These are phyloP conservation scores for Carallia brachiata DNA, from an alignment of 345 rosid genomes.

Conservation along the genomic window DNA sequence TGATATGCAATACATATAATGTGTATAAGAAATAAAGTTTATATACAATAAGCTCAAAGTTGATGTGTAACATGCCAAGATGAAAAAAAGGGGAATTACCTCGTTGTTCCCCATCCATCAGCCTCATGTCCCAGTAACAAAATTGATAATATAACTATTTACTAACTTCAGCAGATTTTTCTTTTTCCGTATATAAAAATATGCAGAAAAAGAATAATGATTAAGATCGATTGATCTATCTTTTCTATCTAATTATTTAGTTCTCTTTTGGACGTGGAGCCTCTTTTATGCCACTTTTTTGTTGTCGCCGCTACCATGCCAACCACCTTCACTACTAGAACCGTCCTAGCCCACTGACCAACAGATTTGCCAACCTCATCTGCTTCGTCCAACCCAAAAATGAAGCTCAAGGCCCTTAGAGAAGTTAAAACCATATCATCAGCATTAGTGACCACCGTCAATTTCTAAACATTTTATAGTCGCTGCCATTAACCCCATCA, in stretches of 20 bases:
- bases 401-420: slow-evolving; percentile 79
- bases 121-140: too few relatives aligned
- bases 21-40: too few relatives aligned
- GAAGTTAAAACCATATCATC: slow-evolving; percentile 85
- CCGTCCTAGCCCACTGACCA: slow-evolving; percentile 35
- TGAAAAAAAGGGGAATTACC: too few relatives aligned
- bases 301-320: slow-evolving; percentile 39
- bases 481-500: not conserved
- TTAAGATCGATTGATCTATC: not conserved
- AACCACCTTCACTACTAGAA: slow-evolving; percentile 37
- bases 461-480: not conserved
- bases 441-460: slow-evolving; percentile 32
- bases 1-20: too few relatives aligned
- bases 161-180: too few relatives aligned
- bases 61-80: too few relatives aligned
- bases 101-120: too few relatives aligned
- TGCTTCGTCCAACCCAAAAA: slow-evolving; percentile 51
- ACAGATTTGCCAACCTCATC: slow-evolving; percentile 57
- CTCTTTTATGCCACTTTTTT: slow-evolving; percentile 12
- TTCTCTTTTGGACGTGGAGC: not conserved
- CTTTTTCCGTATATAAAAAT: too few relatives aligned
- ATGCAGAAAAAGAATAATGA: too few relatives aligned
- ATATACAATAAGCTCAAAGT: too few relatives aligned
- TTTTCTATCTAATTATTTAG: not conserved
- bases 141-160: too few relatives aligned